These are phyloP conservation scores for Rubroboletus pulcherrimus DNA, from an alignment of 768 basidiomycete genomes.

Conservation along the genomic window DNA sequence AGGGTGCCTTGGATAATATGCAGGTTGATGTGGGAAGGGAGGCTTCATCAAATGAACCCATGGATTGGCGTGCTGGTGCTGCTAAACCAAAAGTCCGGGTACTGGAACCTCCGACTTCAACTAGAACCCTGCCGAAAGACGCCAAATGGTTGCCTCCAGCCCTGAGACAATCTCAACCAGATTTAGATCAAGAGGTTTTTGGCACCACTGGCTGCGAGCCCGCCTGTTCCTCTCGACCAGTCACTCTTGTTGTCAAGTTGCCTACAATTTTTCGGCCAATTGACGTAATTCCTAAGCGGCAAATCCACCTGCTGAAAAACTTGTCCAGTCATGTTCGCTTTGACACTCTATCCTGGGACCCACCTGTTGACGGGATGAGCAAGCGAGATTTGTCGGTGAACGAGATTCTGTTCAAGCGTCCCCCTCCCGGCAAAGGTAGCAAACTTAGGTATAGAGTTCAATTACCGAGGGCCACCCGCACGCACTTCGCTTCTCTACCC, in stretches of 20 bases:
- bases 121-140: constrained; percentile 33
- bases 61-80: constrained; percentile 21
- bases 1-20: constrained; percentile 71
- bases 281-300: constrained; percentile 47
- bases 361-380: constrained; percentile 64
- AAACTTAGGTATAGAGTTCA: constrained; percentile 34
- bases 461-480: constrained; percentile 29
- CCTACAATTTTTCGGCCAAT: constrained; percentile 42
- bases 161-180: constrained; percentile 35
- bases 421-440: constrained; percentile 30
- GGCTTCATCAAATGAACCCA: constrained; percentile 12
- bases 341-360: constrained; percentile 69
- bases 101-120: constrained; percentile 11
- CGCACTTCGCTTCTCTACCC: constrained; percentile 19
- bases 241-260: constrained; percentile 42
- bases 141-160: constrained; percentile 57
- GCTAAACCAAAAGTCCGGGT: constrained; percentile 22
- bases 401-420: constrained; percentile 57
- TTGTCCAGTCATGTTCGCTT: constrained; percentile 41
- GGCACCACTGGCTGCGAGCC: constrained; percentile 46
- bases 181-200: constrained; percentile 44
- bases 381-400: constrained; percentile 60
- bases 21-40: constrained; percentile 41
- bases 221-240: constrained; percentile 44
- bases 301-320: constrained; percentile 42